A percentile compares a stretch with the other conserved stretches of the same genome.
Evolutionary conservation across 2,329 filamentous ascomycete genomes (phyloP).

Genomic region (Pestalotiopsis sp.): DNA sequence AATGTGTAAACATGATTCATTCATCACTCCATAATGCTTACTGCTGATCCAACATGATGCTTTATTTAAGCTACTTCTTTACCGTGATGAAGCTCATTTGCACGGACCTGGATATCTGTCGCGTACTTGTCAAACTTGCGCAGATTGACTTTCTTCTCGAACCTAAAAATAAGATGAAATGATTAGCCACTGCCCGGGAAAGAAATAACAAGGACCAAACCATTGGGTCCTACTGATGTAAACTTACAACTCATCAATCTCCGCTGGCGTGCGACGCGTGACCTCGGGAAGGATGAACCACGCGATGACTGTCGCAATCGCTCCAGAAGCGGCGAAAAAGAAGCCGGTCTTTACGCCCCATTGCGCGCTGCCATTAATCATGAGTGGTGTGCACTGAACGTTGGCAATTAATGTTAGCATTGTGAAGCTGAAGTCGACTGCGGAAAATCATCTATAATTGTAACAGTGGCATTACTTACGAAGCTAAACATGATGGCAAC

Average conservation of each 20-base stretch:
- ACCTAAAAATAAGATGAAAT: background rate
- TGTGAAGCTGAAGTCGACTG: background rate
- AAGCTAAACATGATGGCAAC: slow-evolving; percentile 8
- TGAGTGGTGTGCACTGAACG: background rate
- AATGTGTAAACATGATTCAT: background rate
- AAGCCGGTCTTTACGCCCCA: slow-evolving; percentile 8
- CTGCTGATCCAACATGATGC: background rate
- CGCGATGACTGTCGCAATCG: background rate
- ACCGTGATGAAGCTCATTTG: slow-evolving; percentile 1
- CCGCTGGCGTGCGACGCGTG: slow-evolving; percentile 1
- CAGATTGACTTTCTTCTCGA: slow-evolving; percentile 11
- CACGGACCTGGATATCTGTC: background rate
- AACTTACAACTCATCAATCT: slow-evolving; percentile 10
- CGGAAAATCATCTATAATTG: background rate
- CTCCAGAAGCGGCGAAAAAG: slow-evolving; percentile 2
- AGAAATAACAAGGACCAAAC: background rate
- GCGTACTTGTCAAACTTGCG: slow-evolving; percentile 10
- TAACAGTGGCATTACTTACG: background rate
- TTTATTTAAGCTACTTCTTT: background rate
- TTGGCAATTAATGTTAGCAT: background rate
- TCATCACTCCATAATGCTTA: background rate
- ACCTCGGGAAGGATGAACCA: slow-evolving; percentile 10
- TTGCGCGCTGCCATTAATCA: slow-evolving; percentile 1
- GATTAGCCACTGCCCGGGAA: background rate
- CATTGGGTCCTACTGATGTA: background rate